Base-by-base conservation (phyloP, 2,329 filamentous ascomycete species). In the Fusarium concolor region DNA sequence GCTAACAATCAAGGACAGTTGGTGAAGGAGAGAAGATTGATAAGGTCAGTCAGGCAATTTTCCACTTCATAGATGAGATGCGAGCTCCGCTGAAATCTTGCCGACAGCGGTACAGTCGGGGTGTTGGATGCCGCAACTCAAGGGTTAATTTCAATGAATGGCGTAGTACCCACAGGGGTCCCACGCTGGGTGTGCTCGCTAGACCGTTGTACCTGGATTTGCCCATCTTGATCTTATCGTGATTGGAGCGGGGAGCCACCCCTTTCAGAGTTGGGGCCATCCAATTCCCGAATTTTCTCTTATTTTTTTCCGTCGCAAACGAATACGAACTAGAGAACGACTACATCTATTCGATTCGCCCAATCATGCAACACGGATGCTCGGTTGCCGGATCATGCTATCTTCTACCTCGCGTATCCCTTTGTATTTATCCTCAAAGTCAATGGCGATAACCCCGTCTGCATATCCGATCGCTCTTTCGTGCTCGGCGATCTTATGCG, bases 201-300 rank as follows among this genome's bases (percentile, higher is more conserved):
- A 66, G 54, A 55, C 46, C 42, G 56, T 56, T 66, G 65, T 68
- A 15, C 65, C 66, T 68, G 66, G 52, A 68, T 68, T 69, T 54
- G 59, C 44, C 44, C 56, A 68, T 66, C 65, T 69, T 66, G 66
- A 69, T 68, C 66, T 68, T 68, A 69, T 68, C 66, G 53, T 68
- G 65, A 68, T 68, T 68, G 65, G 66, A 53, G 65, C 65, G 66
- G 60, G 54, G 65, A n/a, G 22, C 6, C 22, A 28, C 26, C 46
- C 39, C 39, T 57, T 37, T 24, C 33, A 35, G 15, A 35, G 33
- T 9, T 17, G 15, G 33, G 8, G 26, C 15, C 28, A 44, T 26
- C 28, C 54, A 43, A 50, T 59, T 60, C 58, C 35, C 58, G 46
- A 60, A 39, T 60, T 49, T 60, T 58, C 41, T 45, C 39, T 56